Evolutionary conservation across 2,329 filamentous ascomycete genomes (phyloP), one percentile per base, ranked within the genome.

Genomic region (Verticillium klebahnii): DNA sequence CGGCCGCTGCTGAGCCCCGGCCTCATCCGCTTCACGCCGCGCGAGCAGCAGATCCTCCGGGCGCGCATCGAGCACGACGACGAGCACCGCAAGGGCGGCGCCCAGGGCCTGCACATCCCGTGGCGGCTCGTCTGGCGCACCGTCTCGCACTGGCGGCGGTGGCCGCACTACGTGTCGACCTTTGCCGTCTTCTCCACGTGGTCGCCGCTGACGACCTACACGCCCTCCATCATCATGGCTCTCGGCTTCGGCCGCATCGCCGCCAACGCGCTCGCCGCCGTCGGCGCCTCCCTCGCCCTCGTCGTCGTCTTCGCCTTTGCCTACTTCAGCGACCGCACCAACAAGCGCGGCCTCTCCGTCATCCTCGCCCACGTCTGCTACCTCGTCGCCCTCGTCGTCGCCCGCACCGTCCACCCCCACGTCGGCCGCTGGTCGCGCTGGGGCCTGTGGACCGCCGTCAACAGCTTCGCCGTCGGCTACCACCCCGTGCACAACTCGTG

Each of bases 401-500:
- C 77, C 0, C 73, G 75, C 11, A 68, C 69, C 5, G 66, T 78
- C 0, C 78, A 83, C 59, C 74, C 77, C 0, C 71, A 75, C 56
- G 77, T 79, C 0, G 76, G 77, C 0, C 78, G 74, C 63, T 84
- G 82, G 82, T 75, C 74, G 8, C 75, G 76, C 12, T 82, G 79
- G 72, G 80, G 75, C 0, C 69, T 85, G 6, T 84, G 81, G 82
- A 84, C 82, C 3, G 72, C 73, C 0, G 74, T 83, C 3, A 84
- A 84, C 67, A 72, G 71, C 1, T 77, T 84, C 40, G 80, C 81
- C 0, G 82, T 84, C 9, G 79, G 81, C 0, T 84, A 84, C 64
- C 82, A 84, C 67, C 81, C 81, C 0, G 74, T 81, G 0, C 80
- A 83, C 60, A 84, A 84, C 68, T 75, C 79, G 0, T 84, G 81